Base-by-base conservation (phyloP, 495 filamentous ascomycete species). In the Penicillium arizonense region DNA sequence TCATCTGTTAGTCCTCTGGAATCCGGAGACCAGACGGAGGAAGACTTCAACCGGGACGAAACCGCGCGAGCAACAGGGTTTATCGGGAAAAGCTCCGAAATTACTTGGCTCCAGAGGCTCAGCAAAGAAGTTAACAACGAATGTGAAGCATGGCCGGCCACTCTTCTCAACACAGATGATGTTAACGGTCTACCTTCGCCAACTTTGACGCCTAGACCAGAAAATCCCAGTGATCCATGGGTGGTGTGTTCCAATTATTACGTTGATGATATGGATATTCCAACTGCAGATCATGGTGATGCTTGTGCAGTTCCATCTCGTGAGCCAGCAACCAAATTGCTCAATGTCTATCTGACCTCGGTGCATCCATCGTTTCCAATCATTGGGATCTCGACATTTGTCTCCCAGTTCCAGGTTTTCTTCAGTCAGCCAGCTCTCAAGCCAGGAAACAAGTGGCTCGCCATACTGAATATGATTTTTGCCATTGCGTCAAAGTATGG, bases 311-410 rank as follows among this genome's bases (percentile, higher is more conserved):
- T 84, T 16, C 85, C 85, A 4, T 62, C 74, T 5, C 69, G 73
- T 26, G 63, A 72, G 32, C 68, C 69, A 18, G 83, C 82, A n/a
- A 74, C 78, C n/a, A 63, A 68, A 20, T 65, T 87, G 18, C 64
- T 86, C 28, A 69, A 78, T n/a, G 64, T 70, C n/a, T 88, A 83
- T 50, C 73, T 86, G 54, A 68, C 67, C 3, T 79, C 79, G 2
- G 76, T 87, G 23, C 82, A 88, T 50, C 69, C 77, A 3, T 77
- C 78, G 0, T 85, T 85, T 52, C 85, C 85, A 14, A 80, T 87
- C 16, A 66, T 88, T 30, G 70, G 77, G 8, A 77, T 76, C 44
- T 68, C 64, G n/a, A 75, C 73, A 0, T 87, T 88, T 59, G 69
- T 77, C 39, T 68, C 58, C 3, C 72, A 78, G 42, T 82, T 80